Conservation (phyloP, 2,329 filamentous ascomycete genomes). For the Furcasterigmium furcatum region DNA sequence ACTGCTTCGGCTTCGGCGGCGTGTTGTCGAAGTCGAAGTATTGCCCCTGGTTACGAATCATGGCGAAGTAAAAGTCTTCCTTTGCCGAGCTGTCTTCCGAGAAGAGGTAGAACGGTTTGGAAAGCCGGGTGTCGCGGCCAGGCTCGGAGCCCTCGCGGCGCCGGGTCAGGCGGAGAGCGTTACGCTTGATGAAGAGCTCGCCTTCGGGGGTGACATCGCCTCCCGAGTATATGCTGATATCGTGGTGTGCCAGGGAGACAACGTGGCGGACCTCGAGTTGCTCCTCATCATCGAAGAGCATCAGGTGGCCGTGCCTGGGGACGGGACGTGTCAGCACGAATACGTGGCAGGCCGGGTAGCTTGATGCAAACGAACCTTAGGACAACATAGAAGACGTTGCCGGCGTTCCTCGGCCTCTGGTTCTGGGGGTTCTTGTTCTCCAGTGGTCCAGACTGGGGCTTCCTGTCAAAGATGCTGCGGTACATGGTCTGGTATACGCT, state of each 20-base stretch:
- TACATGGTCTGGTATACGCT: conserved; percentile 99
- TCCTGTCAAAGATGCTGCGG: conserved; percentile 88
- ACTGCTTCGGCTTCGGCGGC: conserved; percentile 68
- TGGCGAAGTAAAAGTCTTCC: conserved; percentile 95
- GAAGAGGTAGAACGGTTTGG: conserved; percentile 90
- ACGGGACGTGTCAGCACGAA: conserved; percentile 8
- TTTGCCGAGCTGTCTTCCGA: conserved; percentile 95
- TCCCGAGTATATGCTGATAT: conserved; percentile 80
- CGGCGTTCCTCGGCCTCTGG: conserved; percentile 60
- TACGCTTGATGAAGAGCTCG: conserved; percentile 93
- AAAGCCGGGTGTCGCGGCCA: conserved; percentile 51
- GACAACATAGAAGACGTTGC: conserved; percentile 92
- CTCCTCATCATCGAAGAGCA: conserved; percentile 95
- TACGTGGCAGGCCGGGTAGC: too few species aligned
- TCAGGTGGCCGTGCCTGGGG: conserved; percentile 81
- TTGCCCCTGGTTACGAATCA: conserved; percentile 80
- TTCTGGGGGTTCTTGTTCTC: conserved; percentile 45
- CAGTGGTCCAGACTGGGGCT: conserved; percentile 43
- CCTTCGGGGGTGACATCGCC: conserved; percentile 78
- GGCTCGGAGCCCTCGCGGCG: conserved; percentile 52
- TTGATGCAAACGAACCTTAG: conserved; percentile 75
- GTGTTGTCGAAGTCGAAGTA: conserved; percentile 51
- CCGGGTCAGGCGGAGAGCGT: conserved; percentile 78
- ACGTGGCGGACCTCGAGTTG: conserved; percentile 96
- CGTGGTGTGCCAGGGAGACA: conserved; percentile 85